Percentiles rank a stretch among this genome's conserved stretches.
Conservation (phyloP, 2,329 filamentous ascomycete genomes). For the Cladophialophora carrionii region DNA sequence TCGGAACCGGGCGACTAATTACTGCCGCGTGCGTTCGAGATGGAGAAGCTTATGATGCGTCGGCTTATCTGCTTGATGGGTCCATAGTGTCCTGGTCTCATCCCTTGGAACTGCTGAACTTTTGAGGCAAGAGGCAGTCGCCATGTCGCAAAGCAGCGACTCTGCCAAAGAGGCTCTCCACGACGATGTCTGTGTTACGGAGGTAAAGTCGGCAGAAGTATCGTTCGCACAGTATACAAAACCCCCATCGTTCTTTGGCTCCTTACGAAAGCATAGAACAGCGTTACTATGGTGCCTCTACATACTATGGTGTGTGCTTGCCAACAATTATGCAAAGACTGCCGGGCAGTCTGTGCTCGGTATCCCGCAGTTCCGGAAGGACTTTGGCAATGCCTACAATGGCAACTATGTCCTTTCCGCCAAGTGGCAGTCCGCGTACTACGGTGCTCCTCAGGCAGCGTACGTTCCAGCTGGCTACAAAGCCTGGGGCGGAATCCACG, state of each 20-base stretch:
- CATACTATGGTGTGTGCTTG: conserved; percentile 22
- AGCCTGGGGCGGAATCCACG: neutral
- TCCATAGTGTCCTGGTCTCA: neutral
- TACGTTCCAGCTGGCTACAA: conserved; percentile 8
- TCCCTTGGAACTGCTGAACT: neutral
- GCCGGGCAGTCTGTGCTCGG: conserved; percentile 58
- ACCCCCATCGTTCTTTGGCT: neutral
- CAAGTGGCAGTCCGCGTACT: conserved; percentile 56
- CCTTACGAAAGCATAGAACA: conserved; percentile 8
- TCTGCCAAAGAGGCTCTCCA: neutral
- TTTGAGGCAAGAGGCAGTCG: neutral
- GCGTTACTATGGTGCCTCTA: conserved; percentile 27
- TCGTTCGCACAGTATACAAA: neutral
- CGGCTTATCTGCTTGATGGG: neutral
- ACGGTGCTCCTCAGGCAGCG: conserved; percentile 37
- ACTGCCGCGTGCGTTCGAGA: neutral
- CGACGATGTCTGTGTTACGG: neutral
- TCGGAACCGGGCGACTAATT: neutral
- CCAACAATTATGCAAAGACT: conserved; percentile 26
- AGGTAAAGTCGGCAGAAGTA: neutral
- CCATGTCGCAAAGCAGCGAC: neutral
- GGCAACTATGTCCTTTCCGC: conserved; percentile 52
- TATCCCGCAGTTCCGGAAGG: conserved; percentile 58
- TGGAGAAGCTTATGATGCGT: neutral
- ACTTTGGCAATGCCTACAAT: conserved; percentile 58